Evolutionary conservation across 148 eudicot species (phyloP), one percentile per base, ranked within the genome.

Genomic region (Selenicereus undatus): DNA sequence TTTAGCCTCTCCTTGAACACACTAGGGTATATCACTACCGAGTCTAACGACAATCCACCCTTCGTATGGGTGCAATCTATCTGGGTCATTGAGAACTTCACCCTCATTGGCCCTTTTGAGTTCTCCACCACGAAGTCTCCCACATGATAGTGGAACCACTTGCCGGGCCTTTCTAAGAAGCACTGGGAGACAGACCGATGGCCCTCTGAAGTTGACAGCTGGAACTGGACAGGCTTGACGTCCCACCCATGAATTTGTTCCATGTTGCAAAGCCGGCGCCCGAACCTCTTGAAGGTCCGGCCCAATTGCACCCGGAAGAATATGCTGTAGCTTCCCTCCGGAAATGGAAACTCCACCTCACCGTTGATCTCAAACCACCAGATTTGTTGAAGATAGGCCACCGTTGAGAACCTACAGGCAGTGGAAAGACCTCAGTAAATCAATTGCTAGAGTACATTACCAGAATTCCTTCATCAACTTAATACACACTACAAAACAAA

Each of bases 361-460:
- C 97, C 97, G 17, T 90, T 85, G 71, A 91, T 85, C 82, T 93
- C 97, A 73, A 91, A 88, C 97, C 97, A 93, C 97, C 97, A 93
- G 82, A 87, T 91, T 73, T 93, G 97, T 70, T 91, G 97, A 74
- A 92, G 93, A 81, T 92, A 92, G 62, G 97, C 91, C 26, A 91
- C 85, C 3, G 81, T 74, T 42, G 85, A 76, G 71, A 92, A 92
- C 79, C 97, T 92, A 73, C 78, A 83, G 8, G 24, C 16, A 80
- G 80, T 74, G 81, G 73, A 32, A 82, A 74, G 50, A 8, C 60
- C 52, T n/a, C 11, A n/a, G 29, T n/a, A 29, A 30, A 65, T 83
- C 78, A 68, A 66, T 64, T n/a, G 11, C 12, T 2, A 66, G 14
- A 26, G 17, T 66, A 26, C 9, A 5, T 8, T 11, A 27, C 5